phyloP scores from a whole-genome alignment of 805 yeast genomes.

The Saccharomycopsis lassenensis region DNA sequence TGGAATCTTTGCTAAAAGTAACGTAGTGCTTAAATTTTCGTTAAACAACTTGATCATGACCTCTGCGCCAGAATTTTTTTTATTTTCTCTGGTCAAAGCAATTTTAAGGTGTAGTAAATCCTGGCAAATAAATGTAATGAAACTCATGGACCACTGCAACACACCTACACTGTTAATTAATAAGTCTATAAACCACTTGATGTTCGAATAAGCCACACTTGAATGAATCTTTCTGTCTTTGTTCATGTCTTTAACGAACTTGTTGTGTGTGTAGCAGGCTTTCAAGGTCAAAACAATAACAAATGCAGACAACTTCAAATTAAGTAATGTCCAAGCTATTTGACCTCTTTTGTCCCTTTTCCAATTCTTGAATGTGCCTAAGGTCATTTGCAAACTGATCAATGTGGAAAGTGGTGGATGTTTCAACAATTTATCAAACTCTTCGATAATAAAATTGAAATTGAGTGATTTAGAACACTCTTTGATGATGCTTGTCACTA shows the following conservation, averaged over 20 bases:
- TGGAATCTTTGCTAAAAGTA: constrained; percentile 15
- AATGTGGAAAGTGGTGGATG: constrained; percentile 71
- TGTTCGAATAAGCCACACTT: background rate
- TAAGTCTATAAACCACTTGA: constrained; percentile 12
- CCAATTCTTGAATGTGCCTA: constrained; percentile 34
- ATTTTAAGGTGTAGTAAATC: constrained; percentile 11
- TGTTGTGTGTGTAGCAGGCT: constrained; percentile 18
- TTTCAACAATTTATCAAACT: constrained; percentile 61
- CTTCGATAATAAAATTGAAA: constrained; percentile 62
- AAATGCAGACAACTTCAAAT: constrained; percentile 15
- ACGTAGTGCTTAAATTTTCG: constrained; percentile 10
- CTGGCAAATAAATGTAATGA: constrained; percentile 13
- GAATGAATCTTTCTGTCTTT: constrained; percentile 2
- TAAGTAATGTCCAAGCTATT: constrained; percentile 17
- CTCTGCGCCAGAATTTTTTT: background rate
- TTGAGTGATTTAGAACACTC: constrained; percentile 72
- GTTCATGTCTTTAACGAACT: constrained; percentile 13
- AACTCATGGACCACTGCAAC: constrained; percentile 15
- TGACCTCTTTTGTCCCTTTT: constrained; percentile 9
- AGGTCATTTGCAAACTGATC: constrained; percentile 53
- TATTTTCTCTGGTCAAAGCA: background rate
- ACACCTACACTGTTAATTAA: constrained; percentile 13
- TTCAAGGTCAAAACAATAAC: constrained; percentile 16
- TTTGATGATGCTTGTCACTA: constrained; percentile 33
- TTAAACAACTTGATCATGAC: constrained; percentile 6